phyloP scores from a whole-genome alignment of 352 stramenopile genomes.

The Thraustochytrium sp. region DNA sequence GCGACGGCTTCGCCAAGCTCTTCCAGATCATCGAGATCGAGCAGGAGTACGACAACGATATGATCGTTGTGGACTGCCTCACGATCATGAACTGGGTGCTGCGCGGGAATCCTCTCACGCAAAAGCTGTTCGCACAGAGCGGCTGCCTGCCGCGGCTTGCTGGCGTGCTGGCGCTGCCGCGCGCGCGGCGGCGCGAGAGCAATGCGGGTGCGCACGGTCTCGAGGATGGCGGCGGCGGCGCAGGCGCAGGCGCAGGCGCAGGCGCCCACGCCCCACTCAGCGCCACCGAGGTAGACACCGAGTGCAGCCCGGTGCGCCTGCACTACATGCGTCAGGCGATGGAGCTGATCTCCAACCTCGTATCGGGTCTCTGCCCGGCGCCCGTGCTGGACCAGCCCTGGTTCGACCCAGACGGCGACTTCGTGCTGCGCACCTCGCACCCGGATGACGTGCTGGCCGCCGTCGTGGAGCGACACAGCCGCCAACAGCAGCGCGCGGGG shows the following conservation, averaged over 20 bases:
- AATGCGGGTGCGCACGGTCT: background rate
- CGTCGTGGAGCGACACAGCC: background rate
- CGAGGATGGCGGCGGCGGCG: background rate
- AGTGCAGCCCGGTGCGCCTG: background rate
- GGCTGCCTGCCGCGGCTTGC: background rate
- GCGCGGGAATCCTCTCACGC: conserved; percentile 41
- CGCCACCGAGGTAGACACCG: background rate
- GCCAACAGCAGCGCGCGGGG: background rate
- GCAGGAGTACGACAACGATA: conserved; percentile 11
- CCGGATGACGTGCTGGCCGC: background rate
- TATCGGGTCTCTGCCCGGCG: conserved; percentile 8
- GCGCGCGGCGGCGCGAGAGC: background rate
- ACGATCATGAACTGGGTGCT: conserved; percentile 48
- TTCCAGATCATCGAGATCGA: conserved; percentile 46
- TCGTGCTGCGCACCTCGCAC: background rate
- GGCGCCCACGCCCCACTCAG: background rate
- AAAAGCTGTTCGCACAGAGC: conserved; percentile 48
- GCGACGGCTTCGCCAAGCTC: conserved; percentile 48
- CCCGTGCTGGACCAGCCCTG: background rate
- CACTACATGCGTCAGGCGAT: conserved; percentile 9
- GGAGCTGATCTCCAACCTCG: conserved; percentile 24
- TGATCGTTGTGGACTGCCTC: conserved; percentile 46
- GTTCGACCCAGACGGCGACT: conserved; percentile 19
- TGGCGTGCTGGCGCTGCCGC: background rate
- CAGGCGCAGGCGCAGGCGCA: background rate